phyloP scores from a whole-genome alignment of 2,329 filamentous ascomycete genomes.

The Alternaria arbusti region DNA sequence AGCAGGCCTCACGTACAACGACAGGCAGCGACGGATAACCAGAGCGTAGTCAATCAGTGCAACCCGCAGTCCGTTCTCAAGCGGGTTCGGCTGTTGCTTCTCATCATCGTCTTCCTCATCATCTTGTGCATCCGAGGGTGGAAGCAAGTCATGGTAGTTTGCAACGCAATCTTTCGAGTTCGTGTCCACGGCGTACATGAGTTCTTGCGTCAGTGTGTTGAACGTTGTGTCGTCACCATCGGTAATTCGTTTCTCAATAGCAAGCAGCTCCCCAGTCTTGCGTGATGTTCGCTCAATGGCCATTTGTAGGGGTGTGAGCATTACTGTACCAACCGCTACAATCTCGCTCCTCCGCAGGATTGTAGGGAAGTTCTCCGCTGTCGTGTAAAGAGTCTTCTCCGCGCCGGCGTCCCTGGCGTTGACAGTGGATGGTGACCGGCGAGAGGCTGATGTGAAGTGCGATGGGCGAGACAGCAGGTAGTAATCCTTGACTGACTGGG shows the following conservation, averaged over 20 bases:
- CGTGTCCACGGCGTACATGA: constrained; percentile 78
- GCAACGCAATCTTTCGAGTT: constrained; percentile 77
- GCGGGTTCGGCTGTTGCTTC: constrained; percentile 55
- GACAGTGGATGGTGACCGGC: constrained; percentile 71
- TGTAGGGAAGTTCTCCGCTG: constrained; percentile 86
- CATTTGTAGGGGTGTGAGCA: constrained; percentile 79
- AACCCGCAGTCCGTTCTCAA: constrained; percentile 82
- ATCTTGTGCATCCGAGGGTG: constrained; percentile 51
- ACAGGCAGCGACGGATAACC: constrained; percentile 81
- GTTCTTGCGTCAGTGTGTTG: constrained; percentile 73
- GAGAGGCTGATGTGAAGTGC: constrained; percentile 77
- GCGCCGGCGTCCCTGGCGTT: constrained; percentile 74
- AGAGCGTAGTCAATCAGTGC: constrained; percentile 89
- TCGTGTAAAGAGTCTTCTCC: constrained; percentile 84
- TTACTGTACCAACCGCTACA: constrained; percentile 68
- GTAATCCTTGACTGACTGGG: constrained; percentile 84
- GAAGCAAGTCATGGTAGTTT: constrained; percentile 77
- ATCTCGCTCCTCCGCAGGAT: constrained; percentile 90
- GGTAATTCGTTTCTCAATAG: constrained; percentile 74
- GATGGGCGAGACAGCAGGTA: constrained; percentile 79
- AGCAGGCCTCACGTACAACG: constrained; percentile 68
- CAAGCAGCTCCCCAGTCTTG: constrained; percentile 84
- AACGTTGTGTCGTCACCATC: constrained; percentile 76
- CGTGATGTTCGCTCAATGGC: constrained; percentile 87
- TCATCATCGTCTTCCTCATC: constrained; percentile 52